Conservation (phyloP, 805 yeast genomes). For the Myxozyma sirexii region DNA sequence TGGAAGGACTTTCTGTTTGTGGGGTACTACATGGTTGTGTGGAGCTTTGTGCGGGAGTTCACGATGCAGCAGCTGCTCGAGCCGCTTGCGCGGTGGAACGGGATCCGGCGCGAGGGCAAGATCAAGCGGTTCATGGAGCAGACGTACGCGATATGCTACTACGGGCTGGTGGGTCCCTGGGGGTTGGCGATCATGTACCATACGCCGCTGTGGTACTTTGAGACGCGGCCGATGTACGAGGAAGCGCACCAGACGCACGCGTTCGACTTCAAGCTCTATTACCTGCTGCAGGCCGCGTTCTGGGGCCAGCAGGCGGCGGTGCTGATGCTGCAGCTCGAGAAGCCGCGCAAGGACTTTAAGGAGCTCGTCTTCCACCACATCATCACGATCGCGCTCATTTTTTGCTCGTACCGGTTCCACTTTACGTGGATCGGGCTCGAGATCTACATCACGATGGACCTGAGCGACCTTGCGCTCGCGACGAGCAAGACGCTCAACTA, state of each 20-base stretch:
- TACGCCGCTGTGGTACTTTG: conserved; percentile 86
- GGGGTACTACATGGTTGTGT: conserved; percentile 75
- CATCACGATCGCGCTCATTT: conserved; percentile 83
- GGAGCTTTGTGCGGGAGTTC: conserved; percentile 90
- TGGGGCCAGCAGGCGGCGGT: conserved; percentile 97
- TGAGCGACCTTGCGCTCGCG: conserved; percentile 87
- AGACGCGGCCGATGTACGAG: conserved; percentile 77
- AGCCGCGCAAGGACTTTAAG: conserved; percentile 90
- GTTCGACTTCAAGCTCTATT: conserved; percentile 72
- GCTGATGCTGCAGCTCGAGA: conserved; percentile 79
- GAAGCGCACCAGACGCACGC: conserved; percentile 80
- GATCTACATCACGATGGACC: conserved; percentile 92
- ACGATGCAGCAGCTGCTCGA: conserved; percentile 76
- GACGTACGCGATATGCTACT: conserved; percentile 79
- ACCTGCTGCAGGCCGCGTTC: conserved; percentile 90
- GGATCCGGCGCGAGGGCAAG: conserved; percentile 58
- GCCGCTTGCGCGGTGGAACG: conserved; percentile 65
- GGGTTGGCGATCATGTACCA: conserved; percentile 87
- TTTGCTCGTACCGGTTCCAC: conserved; percentile 88
- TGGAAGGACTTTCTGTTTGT: conserved; percentile 78
- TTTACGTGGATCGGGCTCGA: conserved; percentile 95
- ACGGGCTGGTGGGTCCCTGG: conserved; percentile 76
- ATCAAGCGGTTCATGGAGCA: conserved; percentile 89
- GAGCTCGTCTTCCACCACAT: conserved; percentile 93
- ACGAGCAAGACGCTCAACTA: conserved; percentile 85